Percentiles rank a stretch among this genome's conserved stretches.
Conservation (phyloP, 78 protist genomes). For the Emiliania huxleyi region DNA sequence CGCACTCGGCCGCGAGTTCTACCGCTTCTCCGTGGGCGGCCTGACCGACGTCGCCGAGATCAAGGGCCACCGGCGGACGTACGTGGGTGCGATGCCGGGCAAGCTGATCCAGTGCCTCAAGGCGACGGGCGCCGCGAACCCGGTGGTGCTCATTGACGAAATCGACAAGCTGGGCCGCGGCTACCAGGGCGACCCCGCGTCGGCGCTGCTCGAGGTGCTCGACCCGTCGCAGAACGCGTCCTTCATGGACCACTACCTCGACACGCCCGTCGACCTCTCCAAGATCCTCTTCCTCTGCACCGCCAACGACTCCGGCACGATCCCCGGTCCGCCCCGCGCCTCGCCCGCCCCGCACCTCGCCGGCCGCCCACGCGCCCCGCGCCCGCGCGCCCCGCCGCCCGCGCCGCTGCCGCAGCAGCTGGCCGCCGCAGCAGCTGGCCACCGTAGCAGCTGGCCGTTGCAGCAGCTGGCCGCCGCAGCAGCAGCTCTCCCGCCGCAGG, state of each 20-base stretch:
- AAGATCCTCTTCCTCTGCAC: slow-evolving; percentile 88
- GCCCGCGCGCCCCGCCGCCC: no score
- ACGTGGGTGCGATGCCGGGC: slow-evolving; percentile 92
- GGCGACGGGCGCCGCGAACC: slow-evolving; percentile 70
- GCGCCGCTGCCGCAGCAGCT: no score
- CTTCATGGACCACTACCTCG: slow-evolving; percentile 90
- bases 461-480: no score
- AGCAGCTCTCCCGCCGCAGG: no score
- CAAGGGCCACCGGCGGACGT: slow-evolving; percentile 94
- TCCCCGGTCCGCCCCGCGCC: not conserved
- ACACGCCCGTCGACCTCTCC: slow-evolving; percentile 61
- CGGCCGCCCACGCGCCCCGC: no score
- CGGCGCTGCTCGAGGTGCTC: slow-evolving; percentile 90
- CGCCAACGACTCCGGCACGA: slow-evolving; percentile 71
- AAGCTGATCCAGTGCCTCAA: slow-evolving; percentile 90
- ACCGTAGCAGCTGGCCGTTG: no score
- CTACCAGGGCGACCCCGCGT: slow-evolving; percentile 83
- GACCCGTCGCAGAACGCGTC: slow-evolving; percentile 92
- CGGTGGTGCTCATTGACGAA: slow-evolving; percentile 95
- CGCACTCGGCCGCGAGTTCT: slow-evolving; percentile 66
- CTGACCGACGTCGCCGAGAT: slow-evolving; percentile 88
- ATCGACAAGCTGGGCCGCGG: slow-evolving; percentile 81
- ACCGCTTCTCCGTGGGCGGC: slow-evolving; percentile 93
- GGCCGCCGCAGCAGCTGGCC: no score
- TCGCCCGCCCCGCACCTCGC: not conserved